Evolutionary conservation across 257 asterid genomes (phyloP).

Genomic region (Solanum neorickii): DNA sequence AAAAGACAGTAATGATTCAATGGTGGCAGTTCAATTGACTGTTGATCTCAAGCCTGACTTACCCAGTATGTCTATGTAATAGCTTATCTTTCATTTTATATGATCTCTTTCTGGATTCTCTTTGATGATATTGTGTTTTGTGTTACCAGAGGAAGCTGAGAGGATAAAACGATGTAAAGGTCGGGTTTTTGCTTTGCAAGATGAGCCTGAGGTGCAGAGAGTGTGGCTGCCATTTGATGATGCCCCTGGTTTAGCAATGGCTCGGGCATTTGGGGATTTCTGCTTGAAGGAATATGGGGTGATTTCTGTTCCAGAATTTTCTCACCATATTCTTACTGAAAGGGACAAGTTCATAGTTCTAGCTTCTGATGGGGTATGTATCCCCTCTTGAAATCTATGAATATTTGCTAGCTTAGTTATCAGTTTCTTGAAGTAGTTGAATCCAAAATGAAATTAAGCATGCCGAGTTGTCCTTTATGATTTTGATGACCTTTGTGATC

Average conservation of each 20-base stretch:
- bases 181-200: slow-evolving; percentile 93
- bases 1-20: slow-evolving; percentile 55
- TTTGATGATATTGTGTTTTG: not conserved
- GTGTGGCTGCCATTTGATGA: slow-evolving; percentile 98
- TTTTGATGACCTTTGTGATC: not conserved
- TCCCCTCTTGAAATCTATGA: not conserved
- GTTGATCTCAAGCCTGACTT: slow-evolving; percentile 95
- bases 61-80: slow-evolving; percentile 43
- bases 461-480: not conserved
- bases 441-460: not conserved
- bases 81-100: not conserved
- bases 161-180: slow-evolving; percentile 93
- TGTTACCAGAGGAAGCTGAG: slow-evolving; percentile 78
- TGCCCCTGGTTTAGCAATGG: slow-evolving; percentile 99
- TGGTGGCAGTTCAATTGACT: slow-evolving; percentile 84
- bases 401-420: not conserved
- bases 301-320: slow-evolving; percentile 87
- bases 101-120: not conserved
- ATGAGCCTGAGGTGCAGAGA: slow-evolving; percentile 95
- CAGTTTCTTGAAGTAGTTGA: not conserved
- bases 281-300: slow-evolving; percentile 97
- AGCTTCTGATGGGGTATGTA: slow-evolving; percentile 98
- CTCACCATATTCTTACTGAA: slow-evolving; percentile 63
- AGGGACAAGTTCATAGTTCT: slow-evolving; percentile 78
- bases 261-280: slow-evolving; percentile 97